Evolutionary conservation across 345 rosid species (phyloP).

Genomic region (Aegle marmelos): DNA sequence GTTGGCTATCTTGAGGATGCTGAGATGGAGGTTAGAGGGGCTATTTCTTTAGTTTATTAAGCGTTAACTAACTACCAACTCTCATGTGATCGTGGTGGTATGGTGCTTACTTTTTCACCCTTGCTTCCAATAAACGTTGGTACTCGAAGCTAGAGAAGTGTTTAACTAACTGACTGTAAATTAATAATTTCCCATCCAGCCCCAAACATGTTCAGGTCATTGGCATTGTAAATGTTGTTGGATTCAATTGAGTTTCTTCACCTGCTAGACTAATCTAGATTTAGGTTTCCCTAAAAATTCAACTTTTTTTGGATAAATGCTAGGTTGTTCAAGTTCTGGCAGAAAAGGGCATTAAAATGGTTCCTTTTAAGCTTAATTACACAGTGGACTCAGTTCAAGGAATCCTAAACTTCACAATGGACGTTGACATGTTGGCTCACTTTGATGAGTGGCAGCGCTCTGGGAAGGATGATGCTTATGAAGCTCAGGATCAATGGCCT

Average conservation of each 20-base stretch:
- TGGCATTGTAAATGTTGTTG: not conserved
- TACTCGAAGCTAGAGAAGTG: too few species aligned
- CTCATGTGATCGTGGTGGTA: too few species aligned
- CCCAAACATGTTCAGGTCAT: not conserved
- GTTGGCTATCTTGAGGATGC: constrained; percentile 88
- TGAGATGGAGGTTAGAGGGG: constrained; percentile 71
- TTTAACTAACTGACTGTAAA: not conserved
- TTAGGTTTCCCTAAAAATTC: not conserved
- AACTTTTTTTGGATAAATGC: constrained; percentile 10
- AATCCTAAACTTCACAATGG: constrained; percentile 79
- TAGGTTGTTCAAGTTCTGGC: constrained; percentile 74
- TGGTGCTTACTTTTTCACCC: too few species aligned
- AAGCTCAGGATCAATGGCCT: constrained; percentile 96
- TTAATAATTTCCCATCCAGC: not conserved
- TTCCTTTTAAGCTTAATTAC: constrained; percentile 73
- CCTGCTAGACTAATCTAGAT: not conserved
- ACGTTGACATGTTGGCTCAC: constrained; percentile 77
- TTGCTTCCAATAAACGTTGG: too few species aligned
- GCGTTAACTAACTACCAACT: too few species aligned
- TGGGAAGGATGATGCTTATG: constrained; percentile 59
- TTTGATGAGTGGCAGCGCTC: constrained; percentile 88
- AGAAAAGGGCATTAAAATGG: constrained; percentile 72
- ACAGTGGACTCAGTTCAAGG: constrained; percentile 81
- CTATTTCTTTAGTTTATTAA: not conserved
- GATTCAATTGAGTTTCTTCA: not conserved